Evolutionary conservation across 164 flowering plant genomes (phyloP), one percentile per base, ranked within the genome.

Genomic region (Santalum album): DNA sequence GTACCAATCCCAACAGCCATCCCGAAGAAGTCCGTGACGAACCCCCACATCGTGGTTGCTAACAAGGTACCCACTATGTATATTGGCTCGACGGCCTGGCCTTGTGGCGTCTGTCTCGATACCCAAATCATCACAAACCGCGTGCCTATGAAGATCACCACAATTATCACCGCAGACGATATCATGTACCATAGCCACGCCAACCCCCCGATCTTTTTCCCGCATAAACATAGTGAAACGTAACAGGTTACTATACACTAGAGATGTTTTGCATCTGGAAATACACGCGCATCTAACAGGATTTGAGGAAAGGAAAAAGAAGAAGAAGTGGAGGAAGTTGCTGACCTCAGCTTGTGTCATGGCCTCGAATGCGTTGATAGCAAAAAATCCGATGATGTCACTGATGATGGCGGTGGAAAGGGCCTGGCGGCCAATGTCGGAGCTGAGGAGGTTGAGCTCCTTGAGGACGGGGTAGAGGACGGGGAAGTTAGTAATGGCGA

Each of bases 371-470:
- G 64, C 34, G 6, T 70, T 26, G 0, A 70, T 5, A 0, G 34
- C 51, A 12, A 9, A 6, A 3, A 75, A 51, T 16, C 78, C 83
- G 0, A 74, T n/a, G 0, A 58, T n/a, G 9, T 76, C 79, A 23
- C 66, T 51, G 38, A 78, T 21, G 0, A 80, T 26, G 0, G 82
- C 47, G 1, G 60, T 48, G 0, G 78, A 57, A 45, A 84, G 5
- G 21, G 86, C 79, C 51, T 72, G 40, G 0, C 82, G 62, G 0
- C 86, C 90, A 0, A 84, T 50, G 46, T 84, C 84, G 0, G 90
- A 80, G 65, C 77, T 82, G 3, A 87, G 75, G 2, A 87, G 75
- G 54, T 78, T 77, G 12, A 78, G 55, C 60, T 87, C 95, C 15
- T 58, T 53, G 6, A 87, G 69, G 7, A 80, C 56, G 1, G 68